These are phyloP conservation scores for Pogostemon cablin DNA, from an alignment of 257 asterid genomes.

Conservation along the genomic window DNA sequence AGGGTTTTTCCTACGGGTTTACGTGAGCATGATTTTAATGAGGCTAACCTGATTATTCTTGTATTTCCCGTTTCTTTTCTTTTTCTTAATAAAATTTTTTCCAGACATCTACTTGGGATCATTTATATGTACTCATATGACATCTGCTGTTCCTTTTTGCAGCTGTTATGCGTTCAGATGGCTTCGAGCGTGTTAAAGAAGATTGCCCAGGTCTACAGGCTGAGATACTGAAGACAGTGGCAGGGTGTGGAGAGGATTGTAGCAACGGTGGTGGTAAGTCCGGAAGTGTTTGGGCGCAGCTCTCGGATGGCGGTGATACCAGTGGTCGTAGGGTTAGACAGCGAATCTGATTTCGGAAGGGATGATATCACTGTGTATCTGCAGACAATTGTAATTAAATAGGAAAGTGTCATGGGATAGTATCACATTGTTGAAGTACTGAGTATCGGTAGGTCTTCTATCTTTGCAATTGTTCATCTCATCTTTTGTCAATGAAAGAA, in stretches of 20 bases:
- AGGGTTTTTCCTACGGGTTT: too few species aligned
- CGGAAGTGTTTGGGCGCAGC: slow-evolving; percentile 94
- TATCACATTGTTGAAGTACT: too few species aligned
- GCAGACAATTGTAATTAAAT: too few species aligned
- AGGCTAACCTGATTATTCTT: too few species aligned
- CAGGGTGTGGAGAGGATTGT: slow-evolving; percentile 92
- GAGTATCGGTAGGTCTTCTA: too few species aligned
- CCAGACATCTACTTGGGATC: background rate
- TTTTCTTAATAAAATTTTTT: too few species aligned
- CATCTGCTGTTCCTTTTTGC: slow-evolving; percentile 33
- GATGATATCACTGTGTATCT: slow-evolving; percentile 27
- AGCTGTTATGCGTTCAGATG: slow-evolving; percentile 96
- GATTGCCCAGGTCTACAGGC: slow-evolving; percentile 78
- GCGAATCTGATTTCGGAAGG: slow-evolving; percentile 54
- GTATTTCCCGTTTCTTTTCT: too few species aligned
- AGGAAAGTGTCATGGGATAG: too few species aligned
- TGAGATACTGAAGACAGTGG: slow-evolving; percentile 85
- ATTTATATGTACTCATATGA: background rate
- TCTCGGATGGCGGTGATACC: slow-evolving; percentile 93
- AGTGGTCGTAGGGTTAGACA: slow-evolving; percentile 90
- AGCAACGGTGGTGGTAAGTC: slow-evolving; percentile 90
- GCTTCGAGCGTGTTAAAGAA: slow-evolving; percentile 80
- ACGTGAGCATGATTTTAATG: too few species aligned
- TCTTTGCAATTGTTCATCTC: too few species aligned
- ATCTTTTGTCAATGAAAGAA: too few species aligned